Base-by-base conservation (phyloP, 257 asterid species). In the Solanum etuberosum region DNA sequence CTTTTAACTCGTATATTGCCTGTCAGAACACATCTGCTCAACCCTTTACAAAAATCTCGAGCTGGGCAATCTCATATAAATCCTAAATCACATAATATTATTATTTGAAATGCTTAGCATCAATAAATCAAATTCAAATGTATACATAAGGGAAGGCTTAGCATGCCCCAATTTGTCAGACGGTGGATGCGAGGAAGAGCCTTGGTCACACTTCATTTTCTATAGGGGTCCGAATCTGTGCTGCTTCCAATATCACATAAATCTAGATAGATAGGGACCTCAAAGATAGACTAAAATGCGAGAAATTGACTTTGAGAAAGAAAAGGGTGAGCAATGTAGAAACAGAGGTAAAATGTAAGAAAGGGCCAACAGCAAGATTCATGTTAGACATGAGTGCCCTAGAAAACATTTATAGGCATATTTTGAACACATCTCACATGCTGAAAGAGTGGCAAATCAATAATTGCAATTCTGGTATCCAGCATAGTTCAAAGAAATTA, bases 401-500 rank as follows among this genome's bases (percentile, higher is more conserved):
- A 81, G 27, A 9, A 81, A 80, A 48, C 29, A 81, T 9, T 81
- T 68, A 84, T 27, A 63, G 40, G 87, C 70, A 85, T 29, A 23
- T 70, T 4, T 46, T 11, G 20, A 74, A 70, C 51, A 85, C 29
- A 43, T 70, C 32, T 9, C 43, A 48, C 85, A 48, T 20, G 43
- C 43, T 31, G 40, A 88, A 90, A 15, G 88, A 63, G 83, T 54
- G 86, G 57, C 21, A 34, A 21, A 74, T 35, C 59, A 86, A 81
- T 74, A 86, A 35, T 54, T 46, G 46, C 77, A 80, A 77, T 23
- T 43, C 68, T 54, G n/a, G 54, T 32, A 40, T 81, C 59, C 85
- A 81, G 85, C 68, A 81, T 16, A 10, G 68, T 29, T 86, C 72
- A 35, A 86, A 86, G 87, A 77, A 88, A 81, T 68, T 74, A 40